Conservation (phyloP, 257 asterid genomes). For the Catharanthus roseus region DNA sequence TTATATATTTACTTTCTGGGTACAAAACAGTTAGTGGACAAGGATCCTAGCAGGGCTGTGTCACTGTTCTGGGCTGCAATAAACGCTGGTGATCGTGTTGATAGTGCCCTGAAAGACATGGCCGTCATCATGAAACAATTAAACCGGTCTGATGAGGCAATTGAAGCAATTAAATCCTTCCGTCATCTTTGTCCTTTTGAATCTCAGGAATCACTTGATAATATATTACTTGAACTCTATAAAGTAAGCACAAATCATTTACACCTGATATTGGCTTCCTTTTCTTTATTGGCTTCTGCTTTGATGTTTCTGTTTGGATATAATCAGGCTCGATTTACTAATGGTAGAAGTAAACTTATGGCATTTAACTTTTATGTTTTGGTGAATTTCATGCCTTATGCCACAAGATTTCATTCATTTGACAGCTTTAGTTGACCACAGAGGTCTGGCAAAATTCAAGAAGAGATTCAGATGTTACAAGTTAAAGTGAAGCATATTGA, state of each 20-base stretch:
- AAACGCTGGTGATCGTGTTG: conserved; percentile 86
- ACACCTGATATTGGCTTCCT: not conserved
- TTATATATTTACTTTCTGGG: not conserved
- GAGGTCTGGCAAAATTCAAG: conserved; percentile 78
- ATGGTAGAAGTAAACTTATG: not conserved
- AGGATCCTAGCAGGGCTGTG: conserved; percentile 73
- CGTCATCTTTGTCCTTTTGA: conserved; percentile 83
- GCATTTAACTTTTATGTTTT: not conserved
- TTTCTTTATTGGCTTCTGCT: not conserved
- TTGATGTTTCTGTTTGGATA: not conserved
- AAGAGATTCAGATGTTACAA: conserved; percentile 62
- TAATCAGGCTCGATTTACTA: not conserved
- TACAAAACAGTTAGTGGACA: conserved; percentile 30
- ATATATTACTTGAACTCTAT: conserved; percentile 67
- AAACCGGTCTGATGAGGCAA: conserved; percentile 81
- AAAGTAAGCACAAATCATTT: conserved; percentile 40
- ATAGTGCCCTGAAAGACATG: conserved; percentile 96
- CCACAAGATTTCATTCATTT: not conserved
- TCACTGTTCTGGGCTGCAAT: conserved; percentile 95
- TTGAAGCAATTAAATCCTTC: conserved; percentile 91
- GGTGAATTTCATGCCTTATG: not conserved
- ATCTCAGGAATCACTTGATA: conserved; percentile 88
- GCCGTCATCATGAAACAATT: conserved; percentile 90
- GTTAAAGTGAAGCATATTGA: conserved; percentile 61
- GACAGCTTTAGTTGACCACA: conserved; percentile 24